Base-by-base conservation (phyloP, 352 stramenopile species). In the Globisporangium polare region DNA sequence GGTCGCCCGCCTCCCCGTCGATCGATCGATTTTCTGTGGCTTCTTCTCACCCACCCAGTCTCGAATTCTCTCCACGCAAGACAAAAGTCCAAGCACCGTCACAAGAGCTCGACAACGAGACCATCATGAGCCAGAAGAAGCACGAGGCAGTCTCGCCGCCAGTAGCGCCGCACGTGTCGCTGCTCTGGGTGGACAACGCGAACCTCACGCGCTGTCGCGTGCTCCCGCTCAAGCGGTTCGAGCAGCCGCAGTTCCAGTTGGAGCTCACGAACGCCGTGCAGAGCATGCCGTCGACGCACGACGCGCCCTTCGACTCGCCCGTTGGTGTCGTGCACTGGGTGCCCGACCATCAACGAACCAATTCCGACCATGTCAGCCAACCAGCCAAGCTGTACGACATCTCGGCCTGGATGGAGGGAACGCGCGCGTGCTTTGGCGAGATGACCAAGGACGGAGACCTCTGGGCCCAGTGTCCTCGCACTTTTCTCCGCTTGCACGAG, bases 181-280 rank as follows among this genome's bases (percentile, higher is more conserved):
- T 53, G 7, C 13, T 75, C 15, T 73, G 65, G 65, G 55, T 45
- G 33, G 69, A 75, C 62, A 75, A 75, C 35, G 41, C 65, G 53
- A 69, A 69, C 26, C 60, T 73, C 51, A 60, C 58, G 54, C 69
- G 69, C 47, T 68, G 58, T 39, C 69, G 66, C 13, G 43, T 72
- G 49, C 47, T 75, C 33, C 69, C 69, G 2, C 17, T 41, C 15
- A 18, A 1, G 18, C 69, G 62, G 3, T 45, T 75, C 17, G 18
- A 27, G 41, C 20, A 26, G 1, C 12, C 13, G 2, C 20, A 55
- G 17, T 72, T 72, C 51, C 55, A 41, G 13, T 50, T 73, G 49
- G 58, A 49, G 39, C 61, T 73, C 39, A 73, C 65, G 46, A 70
- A 60, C 51, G 65, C 69, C 12, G 39, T 73, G 7, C 58, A 68